Percentiles rank a stretch among this genome's conserved stretches.
Evolutionary conservation across 176 grass and related monocot genomes (phyloP).

Genomic region (Musa troglodytarum): DNA sequence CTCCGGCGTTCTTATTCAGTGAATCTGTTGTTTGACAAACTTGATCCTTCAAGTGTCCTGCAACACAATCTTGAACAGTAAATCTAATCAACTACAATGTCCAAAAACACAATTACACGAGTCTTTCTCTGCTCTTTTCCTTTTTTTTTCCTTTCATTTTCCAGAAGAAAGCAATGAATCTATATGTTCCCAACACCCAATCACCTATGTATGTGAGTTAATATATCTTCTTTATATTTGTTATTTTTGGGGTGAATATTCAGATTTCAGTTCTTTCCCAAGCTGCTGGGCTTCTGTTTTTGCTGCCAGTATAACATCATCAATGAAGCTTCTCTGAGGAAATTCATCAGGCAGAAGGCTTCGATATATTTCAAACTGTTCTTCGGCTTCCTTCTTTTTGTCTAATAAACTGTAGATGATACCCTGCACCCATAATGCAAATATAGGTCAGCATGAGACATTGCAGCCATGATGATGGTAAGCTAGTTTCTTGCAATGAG

Average conservation of each 20-base stretch:
- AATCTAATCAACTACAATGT: too few species aligned
- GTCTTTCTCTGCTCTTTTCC: too few species aligned
- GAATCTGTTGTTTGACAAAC: too few species aligned
- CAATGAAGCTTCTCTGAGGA: conserved; percentile 75
- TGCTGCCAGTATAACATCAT: conserved; percentile 49
- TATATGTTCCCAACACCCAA: too few species aligned
- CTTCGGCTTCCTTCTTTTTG: conserved; percentile 59
- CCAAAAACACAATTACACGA: too few species aligned
- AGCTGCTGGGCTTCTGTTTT: conserved; percentile 48
- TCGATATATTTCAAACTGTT: conserved; percentile 55
- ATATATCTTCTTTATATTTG: background rate
- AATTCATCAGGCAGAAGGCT: conserved; percentile 84
- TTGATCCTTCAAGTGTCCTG: too few species aligned
- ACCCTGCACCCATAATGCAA: conserved; percentile 37
- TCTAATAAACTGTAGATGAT: conserved; percentile 77
- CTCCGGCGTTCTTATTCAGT: too few species aligned
- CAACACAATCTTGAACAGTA: too few species aligned
- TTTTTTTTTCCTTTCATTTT: too few species aligned
- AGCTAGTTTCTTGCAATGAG: background rate
- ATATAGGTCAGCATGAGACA: background rate
- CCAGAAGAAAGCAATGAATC: too few species aligned
- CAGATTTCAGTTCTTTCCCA: conserved; percentile 40
- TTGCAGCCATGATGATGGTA: conserved; percentile 3
- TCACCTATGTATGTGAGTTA: background rate
- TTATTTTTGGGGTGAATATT: conserved; percentile 41